phyloP scores from a whole-genome alignment of 345 rosid species.

The Hirschfeldia incana region DNA sequence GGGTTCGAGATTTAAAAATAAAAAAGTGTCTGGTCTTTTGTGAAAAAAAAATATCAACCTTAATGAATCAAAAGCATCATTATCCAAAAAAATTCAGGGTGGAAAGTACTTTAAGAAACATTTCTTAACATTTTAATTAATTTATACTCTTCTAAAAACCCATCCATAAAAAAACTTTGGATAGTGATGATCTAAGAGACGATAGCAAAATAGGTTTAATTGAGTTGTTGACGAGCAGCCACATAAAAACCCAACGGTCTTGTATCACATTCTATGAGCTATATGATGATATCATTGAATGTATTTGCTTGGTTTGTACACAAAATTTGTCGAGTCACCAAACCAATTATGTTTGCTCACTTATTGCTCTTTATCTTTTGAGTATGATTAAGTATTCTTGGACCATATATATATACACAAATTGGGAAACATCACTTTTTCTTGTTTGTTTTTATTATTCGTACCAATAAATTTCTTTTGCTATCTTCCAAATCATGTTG shows the following conservation, averaged over 20 bases:
- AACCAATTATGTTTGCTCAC: neutral
- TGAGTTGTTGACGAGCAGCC: neutral
- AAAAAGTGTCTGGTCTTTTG: too few species aligned
- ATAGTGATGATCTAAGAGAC: too few species aligned
- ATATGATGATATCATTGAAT: neutral
- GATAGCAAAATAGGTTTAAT: too few species aligned
- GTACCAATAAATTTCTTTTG: neutral
- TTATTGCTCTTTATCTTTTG: neutral
- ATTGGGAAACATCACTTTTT: neutral
- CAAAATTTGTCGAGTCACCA: neutral
- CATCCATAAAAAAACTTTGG: too few species aligned
- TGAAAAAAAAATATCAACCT: too few species aligned
- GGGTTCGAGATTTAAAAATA: too few species aligned
- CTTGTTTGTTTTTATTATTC: neutral
- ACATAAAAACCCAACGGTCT: neutral
- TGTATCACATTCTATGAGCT: neutral
- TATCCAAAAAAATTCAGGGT: too few species aligned
- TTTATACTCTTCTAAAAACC: too few species aligned
- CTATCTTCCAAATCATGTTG: neutral
- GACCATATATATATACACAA: constrained; percentile 11
- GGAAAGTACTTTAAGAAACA: too few species aligned
- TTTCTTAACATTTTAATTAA: too few species aligned
- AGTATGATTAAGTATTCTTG: neutral
- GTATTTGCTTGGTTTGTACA: neutral
- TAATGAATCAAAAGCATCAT: too few species aligned